These are phyloP conservation scores for Colletotrichum eremochloae DNA, from an alignment of 2,329 filamentous ascomycete genomes.

Conservation along the genomic window DNA sequence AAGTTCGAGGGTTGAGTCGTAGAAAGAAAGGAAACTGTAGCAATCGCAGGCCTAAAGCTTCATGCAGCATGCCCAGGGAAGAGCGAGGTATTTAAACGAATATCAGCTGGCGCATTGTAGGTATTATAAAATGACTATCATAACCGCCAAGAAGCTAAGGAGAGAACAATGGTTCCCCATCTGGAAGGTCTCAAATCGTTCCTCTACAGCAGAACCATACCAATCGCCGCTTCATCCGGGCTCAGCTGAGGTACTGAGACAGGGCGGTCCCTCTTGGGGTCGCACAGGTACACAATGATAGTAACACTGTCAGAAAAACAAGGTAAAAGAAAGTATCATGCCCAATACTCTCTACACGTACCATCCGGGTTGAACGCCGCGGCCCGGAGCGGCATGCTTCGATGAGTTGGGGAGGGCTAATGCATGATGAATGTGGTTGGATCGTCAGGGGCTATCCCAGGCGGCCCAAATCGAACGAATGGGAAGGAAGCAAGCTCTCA, in stretches of 20 bases:
- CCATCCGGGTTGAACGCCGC: neutral
- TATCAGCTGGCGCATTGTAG: slow-evolving; percentile 3
- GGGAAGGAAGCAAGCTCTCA: neutral
- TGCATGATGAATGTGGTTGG: neutral
- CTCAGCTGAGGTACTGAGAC: no score
- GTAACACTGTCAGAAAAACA: no score
- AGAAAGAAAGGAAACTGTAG: neutral
- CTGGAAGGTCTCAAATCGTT: slow-evolving; percentile 4
- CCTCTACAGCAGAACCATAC: slow-evolving; percentile 1
- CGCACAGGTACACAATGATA: no score
- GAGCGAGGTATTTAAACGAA: slow-evolving; percentile 26
- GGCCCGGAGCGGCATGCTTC: neutral
- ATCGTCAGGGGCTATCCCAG: slow-evolving; percentile 30
- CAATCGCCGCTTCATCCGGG: neutral
- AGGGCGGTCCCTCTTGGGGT: no score
- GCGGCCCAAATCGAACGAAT: slow-evolving; percentile 5
- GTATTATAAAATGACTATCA: neutral
- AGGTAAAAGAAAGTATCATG: no score
- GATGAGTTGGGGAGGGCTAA: neutral
- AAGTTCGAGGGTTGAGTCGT: neutral
- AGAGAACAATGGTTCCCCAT: neutral
- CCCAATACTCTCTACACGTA: no score
- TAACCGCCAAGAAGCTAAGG: neutral
- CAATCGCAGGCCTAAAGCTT: neutral
- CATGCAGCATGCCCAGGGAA: neutral